These are phyloP conservation scores for Trifolium pratense DNA, from an alignment of 306 rosid genomes.

Conservation along the genomic window DNA sequence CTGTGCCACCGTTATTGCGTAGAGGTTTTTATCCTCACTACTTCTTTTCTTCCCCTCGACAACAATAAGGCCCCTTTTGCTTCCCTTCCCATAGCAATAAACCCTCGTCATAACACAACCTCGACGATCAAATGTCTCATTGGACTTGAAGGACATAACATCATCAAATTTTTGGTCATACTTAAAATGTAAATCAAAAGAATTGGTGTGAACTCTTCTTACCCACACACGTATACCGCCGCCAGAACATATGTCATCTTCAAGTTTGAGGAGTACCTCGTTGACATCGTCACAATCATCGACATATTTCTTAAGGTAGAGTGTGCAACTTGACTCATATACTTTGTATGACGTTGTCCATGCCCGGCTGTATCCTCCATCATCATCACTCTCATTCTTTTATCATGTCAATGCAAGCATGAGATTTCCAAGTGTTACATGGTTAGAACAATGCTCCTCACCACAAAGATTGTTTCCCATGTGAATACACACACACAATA, in stretches of 20 bases:
- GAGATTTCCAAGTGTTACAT: background rate
- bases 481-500: background rate
- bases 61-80: background rate
- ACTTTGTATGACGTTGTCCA: background rate
- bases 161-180: background rate
- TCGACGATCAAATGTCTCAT: background rate
- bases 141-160: background rate
- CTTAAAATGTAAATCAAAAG: background rate
- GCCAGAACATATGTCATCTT: background rate
- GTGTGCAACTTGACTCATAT: background rate
- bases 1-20: background rate
- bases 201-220: background rate
- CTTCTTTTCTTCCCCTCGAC: background rate
- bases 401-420: background rate
- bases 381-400: background rate
- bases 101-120: background rate
- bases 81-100: background rate
- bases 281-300: background rate
- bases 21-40: background rate
- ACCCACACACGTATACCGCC: background rate
- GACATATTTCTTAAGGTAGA: background rate
- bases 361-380: background rate
- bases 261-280: background rate
- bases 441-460: background rate
- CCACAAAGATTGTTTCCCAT: constrained; percentile 4